A percentile compares a stretch with the other conserved stretches of the same genome.
Evolutionary conservation across 2,329 filamentous ascomycete genomes (phyloP).

Genomic region (Zalaria obscura): DNA sequence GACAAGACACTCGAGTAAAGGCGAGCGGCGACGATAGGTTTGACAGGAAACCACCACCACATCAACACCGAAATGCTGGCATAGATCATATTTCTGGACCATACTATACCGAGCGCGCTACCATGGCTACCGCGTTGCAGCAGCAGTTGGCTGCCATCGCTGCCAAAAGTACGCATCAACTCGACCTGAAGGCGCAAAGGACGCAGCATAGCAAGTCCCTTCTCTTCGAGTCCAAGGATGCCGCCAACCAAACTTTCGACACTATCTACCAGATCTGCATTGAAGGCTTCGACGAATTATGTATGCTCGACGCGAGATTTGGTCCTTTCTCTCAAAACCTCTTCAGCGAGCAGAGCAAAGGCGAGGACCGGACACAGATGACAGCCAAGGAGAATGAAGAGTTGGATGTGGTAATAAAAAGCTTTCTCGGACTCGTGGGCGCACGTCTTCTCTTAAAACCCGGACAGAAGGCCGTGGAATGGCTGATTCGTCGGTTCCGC

Average conservation of each 20-base stretch:
- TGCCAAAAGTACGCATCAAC: slow-evolving; percentile 73
- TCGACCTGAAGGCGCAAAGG: slow-evolving; percentile 88
- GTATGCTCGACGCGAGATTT: slow-evolving; percentile 72
- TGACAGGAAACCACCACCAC: too few relatives aligned
- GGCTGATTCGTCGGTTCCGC: slow-evolving; percentile 69
- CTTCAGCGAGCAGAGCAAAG: slow-evolving; percentile 88
- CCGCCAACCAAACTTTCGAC: slow-evolving; percentile 79
- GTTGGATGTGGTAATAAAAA: slow-evolving; percentile 62
- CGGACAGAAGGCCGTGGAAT: slow-evolving; percentile 83
- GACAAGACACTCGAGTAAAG: too few relatives aligned
- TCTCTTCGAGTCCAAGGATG: slow-evolving; percentile 77
- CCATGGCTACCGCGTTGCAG: slow-evolving; percentile 75
- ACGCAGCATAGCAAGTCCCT: slow-evolving; percentile 85
- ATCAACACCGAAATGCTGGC: too few relatives aligned
- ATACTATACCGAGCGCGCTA: not conserved
- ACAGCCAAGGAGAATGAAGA: slow-evolving; percentile 68
- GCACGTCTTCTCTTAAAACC: slow-evolving; percentile 69
- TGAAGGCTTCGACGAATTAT: slow-evolving; percentile 85
- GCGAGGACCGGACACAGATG: slow-evolving; percentile 76
- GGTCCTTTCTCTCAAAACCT: slow-evolving; percentile 58
- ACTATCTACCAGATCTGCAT: slow-evolving; percentile 74
- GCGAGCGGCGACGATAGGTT: too few relatives aligned
- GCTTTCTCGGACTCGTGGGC: slow-evolving; percentile 69
- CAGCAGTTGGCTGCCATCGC: slow-evolving; percentile 90
- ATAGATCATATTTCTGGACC: not conserved